phyloP scores from a whole-genome alignment of 257 asterid species.

The Rauvolfia tetraphylla region DNA sequence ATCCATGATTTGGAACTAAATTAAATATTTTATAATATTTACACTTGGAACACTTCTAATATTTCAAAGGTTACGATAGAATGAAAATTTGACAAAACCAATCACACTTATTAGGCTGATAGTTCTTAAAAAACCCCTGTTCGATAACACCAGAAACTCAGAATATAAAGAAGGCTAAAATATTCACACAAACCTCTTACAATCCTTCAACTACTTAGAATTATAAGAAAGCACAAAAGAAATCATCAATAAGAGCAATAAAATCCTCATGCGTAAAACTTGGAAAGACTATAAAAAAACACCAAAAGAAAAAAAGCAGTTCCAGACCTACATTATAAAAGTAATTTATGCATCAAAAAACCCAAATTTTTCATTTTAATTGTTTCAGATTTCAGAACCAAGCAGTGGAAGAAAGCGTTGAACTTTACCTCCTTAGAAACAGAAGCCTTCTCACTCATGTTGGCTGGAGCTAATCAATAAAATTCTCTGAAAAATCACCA shows the following conservation, averaged over 20 bases:
- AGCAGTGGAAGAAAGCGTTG: not conserved
- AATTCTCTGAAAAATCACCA: conserved; percentile 6
- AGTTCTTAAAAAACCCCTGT: not conserved
- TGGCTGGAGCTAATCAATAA: conserved; percentile 3
- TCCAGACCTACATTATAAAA: not conserved
- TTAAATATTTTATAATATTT: not conserved
- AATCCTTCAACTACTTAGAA: not conserved
- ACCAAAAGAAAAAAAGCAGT: not conserved
- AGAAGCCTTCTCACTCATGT: conserved; percentile 75
- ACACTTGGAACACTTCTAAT: no score
- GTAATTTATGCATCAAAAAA: not conserved
- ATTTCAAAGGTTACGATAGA: not conserved
- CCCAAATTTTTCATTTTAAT: not conserved
- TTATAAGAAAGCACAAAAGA: not conserved
- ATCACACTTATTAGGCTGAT: not conserved
- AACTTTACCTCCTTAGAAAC: conserved; percentile 69
- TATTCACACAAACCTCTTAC: not conserved
- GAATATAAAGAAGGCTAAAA: not conserved
- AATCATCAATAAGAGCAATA: not conserved
- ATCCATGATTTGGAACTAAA: not conserved
- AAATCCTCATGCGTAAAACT: not conserved
- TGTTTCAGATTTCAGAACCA: not conserved
- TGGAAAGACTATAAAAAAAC: not conserved
- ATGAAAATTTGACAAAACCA: not conserved
- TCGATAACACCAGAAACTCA: not conserved